Evolutionary conservation across 2,329 filamentous ascomycete species (phyloP).

Genomic region (Tolypocladium tundrense): DNA sequence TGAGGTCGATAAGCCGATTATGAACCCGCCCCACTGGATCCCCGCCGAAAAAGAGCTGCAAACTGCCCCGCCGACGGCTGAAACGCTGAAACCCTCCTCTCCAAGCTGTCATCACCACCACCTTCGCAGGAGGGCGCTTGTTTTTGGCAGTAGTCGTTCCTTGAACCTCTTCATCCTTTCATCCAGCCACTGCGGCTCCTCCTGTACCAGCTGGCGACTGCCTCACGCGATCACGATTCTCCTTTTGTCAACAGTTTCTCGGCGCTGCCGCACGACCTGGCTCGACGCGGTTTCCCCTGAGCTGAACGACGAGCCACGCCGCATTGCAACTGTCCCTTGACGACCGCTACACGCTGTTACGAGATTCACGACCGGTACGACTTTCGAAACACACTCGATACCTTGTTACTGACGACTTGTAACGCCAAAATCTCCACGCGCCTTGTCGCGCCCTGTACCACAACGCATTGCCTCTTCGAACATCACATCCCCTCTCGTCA

Average conservation of each 20-base stretch:
- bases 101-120: neutral
- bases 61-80: slow-evolving; percentile 1
- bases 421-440: neutral
- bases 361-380: neutral
- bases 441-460: neutral
- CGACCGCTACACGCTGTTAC: neutral
- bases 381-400: neutral
- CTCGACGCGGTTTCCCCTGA: neutral
- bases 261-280: neutral
- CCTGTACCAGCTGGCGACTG: neutral
- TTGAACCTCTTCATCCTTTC: neutral
- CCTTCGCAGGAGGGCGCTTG: slow-evolving; percentile 1
- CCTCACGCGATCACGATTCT: neutral
- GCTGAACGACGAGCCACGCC: neutral
- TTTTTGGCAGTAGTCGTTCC: slow-evolving; percentile 4
- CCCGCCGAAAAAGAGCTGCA: neutral
- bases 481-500: neutral
- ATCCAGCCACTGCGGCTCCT: neutral
- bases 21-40: neutral
- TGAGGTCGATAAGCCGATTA: slow-evolving; percentile 3
- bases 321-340: neutral
- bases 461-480: neutral
- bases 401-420: neutral
- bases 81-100: neutral
- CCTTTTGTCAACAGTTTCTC: neutral